Percentiles rank a stretch among this genome's conserved stretches.
phyloP scores from a whole-genome alignment of 202 grass and related monocot genomes.

The Brachypodium distachyon region DNA sequence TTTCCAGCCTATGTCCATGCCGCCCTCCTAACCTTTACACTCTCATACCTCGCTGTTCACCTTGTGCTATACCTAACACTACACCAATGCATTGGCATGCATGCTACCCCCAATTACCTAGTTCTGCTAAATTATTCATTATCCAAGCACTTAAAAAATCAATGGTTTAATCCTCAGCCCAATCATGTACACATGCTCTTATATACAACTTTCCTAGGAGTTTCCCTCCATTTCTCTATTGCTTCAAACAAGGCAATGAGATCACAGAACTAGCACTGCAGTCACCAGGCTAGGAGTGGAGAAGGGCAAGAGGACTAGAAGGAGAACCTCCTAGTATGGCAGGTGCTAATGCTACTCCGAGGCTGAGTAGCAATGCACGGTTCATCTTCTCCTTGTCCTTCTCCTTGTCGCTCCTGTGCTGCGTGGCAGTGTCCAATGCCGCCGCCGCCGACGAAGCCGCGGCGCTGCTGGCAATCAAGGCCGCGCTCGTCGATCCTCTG shows the following conservation, averaged over 20 bases:
- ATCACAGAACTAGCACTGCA: slow-evolving; percentile 22
- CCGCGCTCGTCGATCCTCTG: slow-evolving; percentile 52
- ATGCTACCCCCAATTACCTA: no score
- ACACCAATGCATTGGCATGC: slow-evolving; percentile 33
- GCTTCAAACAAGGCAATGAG: slow-evolving; percentile 55
- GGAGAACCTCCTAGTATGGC: slow-evolving; percentile 36
- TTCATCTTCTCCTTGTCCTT: slow-evolving; percentile 47
- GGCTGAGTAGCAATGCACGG: slow-evolving; percentile 20
- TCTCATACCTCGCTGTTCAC: slow-evolving; percentile 53
- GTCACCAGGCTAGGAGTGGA: slow-evolving; percentile 25
- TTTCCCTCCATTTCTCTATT: slow-evolving; percentile 55
- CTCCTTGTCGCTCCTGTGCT: slow-evolving; percentile 40
- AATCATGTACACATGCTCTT: slow-evolving; percentile 43
- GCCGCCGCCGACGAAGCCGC: slow-evolving; percentile 34
- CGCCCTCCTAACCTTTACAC: slow-evolving; percentile 43
- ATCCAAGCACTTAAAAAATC: slow-evolving; percentile 21
- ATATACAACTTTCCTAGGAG: slow-evolving; percentile 47
- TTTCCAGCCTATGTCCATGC: slow-evolving; percentile 57
- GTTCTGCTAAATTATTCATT: slow-evolving; percentile 14
- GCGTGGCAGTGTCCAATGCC: slow-evolving; percentile 27
- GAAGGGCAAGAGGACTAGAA: slow-evolving; percentile 33
- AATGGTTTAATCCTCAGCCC: slow-evolving; percentile 27
- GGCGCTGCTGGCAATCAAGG: slow-evolving; percentile 58
- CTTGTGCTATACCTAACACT: slow-evolving; percentile 54
- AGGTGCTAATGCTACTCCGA: slow-evolving; percentile 28